phyloP scores from a whole-genome alignment of 2,329 filamentous ascomycete genomes.

The Aspergillus sp. region DNA sequence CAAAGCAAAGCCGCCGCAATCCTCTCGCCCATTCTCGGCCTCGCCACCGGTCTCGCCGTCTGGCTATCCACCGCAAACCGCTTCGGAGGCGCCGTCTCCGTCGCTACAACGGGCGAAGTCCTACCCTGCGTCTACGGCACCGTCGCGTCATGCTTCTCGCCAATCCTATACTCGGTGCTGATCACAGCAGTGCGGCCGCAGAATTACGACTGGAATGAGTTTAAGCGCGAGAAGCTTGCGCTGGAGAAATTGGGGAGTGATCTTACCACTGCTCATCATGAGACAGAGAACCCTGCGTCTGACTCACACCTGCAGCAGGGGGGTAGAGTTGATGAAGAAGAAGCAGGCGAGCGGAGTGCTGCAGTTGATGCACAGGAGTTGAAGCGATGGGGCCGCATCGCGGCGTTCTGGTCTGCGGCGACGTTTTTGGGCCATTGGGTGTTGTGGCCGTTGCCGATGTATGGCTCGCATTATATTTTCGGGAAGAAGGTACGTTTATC shows the following conservation, averaged over 20 bases:
- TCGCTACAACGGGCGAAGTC: constrained; percentile 50
- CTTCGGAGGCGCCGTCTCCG: constrained; percentile 49
- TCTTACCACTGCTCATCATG: constrained; percentile 25
- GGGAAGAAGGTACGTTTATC: constrained; percentile 33
- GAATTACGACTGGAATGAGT: constrained; percentile 43
- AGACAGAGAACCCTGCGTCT: background rate
- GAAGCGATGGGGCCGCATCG: constrained; percentile 50
- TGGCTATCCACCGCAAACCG: constrained; percentile 53
- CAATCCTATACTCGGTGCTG: constrained; percentile 49
- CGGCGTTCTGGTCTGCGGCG: constrained; percentile 48
- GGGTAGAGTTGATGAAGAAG: background rate
- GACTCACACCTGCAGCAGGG: no score
- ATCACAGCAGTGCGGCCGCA: constrained; percentile 49
- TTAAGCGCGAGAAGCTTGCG: constrained; percentile 31
- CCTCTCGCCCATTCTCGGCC: constrained; percentile 50
- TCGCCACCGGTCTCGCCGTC: constrained; percentile 52
- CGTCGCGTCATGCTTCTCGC: constrained; percentile 54
- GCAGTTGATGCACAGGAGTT: constrained; percentile 35
- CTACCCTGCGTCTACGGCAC: constrained; percentile 56
- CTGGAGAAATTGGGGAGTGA: constrained; percentile 8
- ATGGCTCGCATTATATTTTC: constrained; percentile 53
- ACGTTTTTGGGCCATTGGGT: constrained; percentile 57
- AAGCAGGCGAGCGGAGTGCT: background rate
- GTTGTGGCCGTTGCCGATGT: constrained; percentile 57
- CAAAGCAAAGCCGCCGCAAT: constrained; percentile 53